phyloP scores from a whole-genome alignment of 306 rosid genomes.

The Sindora glabra region DNA sequence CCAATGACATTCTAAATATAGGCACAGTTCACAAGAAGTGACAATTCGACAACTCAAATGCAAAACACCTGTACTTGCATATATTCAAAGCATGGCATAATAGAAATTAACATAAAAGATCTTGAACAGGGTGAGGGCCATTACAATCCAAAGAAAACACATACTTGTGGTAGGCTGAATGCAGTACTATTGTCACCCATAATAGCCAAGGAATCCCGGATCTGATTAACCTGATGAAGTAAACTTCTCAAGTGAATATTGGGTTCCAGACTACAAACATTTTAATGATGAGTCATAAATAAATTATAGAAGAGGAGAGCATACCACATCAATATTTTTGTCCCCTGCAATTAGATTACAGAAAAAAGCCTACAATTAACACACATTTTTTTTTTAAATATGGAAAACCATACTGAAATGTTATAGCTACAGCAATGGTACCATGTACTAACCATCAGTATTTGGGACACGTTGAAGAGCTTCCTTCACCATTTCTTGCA shows the following conservation, averaged over 20 bases:
- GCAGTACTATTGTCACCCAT: conserved; percentile 98
- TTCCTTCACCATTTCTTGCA: conserved; percentile 89
- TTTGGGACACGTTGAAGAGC: conserved; percentile 83
- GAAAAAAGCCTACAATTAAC: conserved; percentile 23
- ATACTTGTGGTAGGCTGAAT: conserved; percentile 92
- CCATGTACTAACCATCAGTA: conserved; percentile 46
- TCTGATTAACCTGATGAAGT: conserved; percentile 79
- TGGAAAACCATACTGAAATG: conserved; percentile 1
- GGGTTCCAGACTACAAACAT: conserved; percentile 9
- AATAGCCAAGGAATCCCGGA: conserved; percentile 83
- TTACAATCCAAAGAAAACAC: conserved; percentile 12
- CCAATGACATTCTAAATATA: conserved; percentile 1
- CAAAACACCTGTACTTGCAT: conserved; percentile 4
- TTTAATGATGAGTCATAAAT: conserved; percentile 10
- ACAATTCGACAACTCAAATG: no score
- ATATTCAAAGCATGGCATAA: background rate
- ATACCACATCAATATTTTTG: conserved; percentile 85
- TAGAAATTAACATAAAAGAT: background rate
- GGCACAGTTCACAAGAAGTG: background rate
- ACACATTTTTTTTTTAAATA: background rate
- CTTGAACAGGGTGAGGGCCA: background rate
- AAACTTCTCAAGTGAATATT: conserved; percentile 16
- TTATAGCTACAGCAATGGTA: background rate
- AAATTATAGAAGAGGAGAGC: conserved; percentile 22
- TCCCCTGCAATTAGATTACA: conserved; percentile 58